Base-by-base conservation (phyloP, 116 monocot genomes). In the Dioscorea cayenensis region DNA sequence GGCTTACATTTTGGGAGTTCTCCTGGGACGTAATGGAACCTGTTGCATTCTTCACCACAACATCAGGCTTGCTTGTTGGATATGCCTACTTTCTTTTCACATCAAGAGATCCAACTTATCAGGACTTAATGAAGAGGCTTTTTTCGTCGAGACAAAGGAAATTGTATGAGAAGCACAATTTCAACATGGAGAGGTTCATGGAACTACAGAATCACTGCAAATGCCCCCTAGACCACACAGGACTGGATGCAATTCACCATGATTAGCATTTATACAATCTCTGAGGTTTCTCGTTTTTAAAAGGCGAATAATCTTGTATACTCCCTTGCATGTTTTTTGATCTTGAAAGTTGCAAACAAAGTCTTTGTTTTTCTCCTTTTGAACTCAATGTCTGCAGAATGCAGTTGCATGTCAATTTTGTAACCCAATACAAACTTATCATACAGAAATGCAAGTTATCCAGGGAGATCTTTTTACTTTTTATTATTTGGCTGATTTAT, bases 11-110 rank as follows among this genome's bases (percentile, higher is more conserved):
- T 75, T 96, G 95, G 95, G 95, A 96, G 67, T 96, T 96, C 83
- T 96, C 95, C 1, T 96, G 95, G 95, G 95, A 95, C 67, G 90
- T 96, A 25, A 96, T 96, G 95, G 95, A 96, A 51, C 95, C 95
- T 0, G 77, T 96, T 4, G 80, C 95, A 0, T 96, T 90, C 74
- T 96, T 96, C 83, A 64, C 85, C 12, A 92, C 95, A 5, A 84
- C 92, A 23, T 65, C 84, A 7, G 92, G 95, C n/a, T 77, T 91
- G 9, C 28, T 92, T 6, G 70, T 90, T 12, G 87, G 95, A 14
- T 96, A 96, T 60, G 85, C 82, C 0, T 96, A 96, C 69, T 96
- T 92, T 76, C 80, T 96, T 21, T 75, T 90, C 66, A 96, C 95
- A 23, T 85, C 92, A 3, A 92, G 82, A 74, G 95, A 96, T 67